Evolutionary conservation across 768 basidiomycete species (phyloP).

Genomic region (Xerocomellus amylosporus): DNA sequence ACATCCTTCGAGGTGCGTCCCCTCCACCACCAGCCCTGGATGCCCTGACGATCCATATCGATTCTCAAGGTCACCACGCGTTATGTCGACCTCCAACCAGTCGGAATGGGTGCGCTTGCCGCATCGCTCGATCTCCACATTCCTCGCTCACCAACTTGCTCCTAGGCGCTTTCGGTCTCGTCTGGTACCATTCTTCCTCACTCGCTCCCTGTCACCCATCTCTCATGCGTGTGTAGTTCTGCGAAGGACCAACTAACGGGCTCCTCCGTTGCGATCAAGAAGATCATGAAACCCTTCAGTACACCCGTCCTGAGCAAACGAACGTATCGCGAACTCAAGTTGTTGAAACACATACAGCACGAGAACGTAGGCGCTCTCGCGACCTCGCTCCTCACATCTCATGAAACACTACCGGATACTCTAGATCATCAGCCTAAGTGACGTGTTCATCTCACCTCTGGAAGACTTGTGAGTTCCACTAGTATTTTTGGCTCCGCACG

Average conservation of each 20-base stretch:
- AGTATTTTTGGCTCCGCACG: not conserved
- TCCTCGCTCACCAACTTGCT: conserved; percentile 18
- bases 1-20: conserved; percentile 87
- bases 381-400: not conserved
- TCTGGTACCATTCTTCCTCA: conserved; percentile 60
- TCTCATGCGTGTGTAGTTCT: conserved; percentile 52
- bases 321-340: conserved; percentile 96
- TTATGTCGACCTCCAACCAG: conserved; percentile 98
- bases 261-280: conserved; percentile 96
- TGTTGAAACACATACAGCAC: conserved; percentile 97
- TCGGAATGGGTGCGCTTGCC: conserved; percentile 86
- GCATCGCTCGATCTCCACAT: conserved; percentile 5
- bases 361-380: conserved; percentile 71
- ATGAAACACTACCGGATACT: not conserved
- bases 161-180: conserved; percentile 90
- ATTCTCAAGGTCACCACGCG: conserved; percentile 83
- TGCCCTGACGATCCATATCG: conserved; percentile 17
- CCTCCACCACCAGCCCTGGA: conserved; percentile 8
- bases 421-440: conserved; percentile 96
- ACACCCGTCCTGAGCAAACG: conserved; percentile 98
- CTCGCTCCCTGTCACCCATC: not conserved
- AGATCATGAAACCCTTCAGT: conserved; percentile 99
- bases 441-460: conserved; percentile 99
- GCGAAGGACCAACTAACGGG: conserved; percentile 94
- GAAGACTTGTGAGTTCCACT: conserved; percentile 79